Evolutionary conservation across 2,329 filamentous ascomycete genomes (phyloP).

Genomic region (Pestalotiopsis sp.): DNA sequence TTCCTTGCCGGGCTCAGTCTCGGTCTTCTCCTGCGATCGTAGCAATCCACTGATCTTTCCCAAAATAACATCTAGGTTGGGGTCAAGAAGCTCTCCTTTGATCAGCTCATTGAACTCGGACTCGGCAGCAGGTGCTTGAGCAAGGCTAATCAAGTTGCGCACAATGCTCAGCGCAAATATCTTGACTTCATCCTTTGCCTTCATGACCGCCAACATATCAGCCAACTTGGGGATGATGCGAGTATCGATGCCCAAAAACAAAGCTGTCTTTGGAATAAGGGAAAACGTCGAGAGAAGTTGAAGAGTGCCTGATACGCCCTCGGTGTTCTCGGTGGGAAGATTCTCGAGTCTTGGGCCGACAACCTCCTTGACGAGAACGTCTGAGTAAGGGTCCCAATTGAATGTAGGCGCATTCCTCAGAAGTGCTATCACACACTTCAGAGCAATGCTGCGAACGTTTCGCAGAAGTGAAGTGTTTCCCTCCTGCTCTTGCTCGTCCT

Average conservation of each 20-base stretch:
- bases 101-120: conserved; percentile 61
- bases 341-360: conserved; percentile 78
- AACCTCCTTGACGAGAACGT: conserved; percentile 72
- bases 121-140: conserved; percentile 56
- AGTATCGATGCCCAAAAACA: conserved; percentile 66
- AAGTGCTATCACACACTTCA: conserved; percentile 81
- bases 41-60: conserved; percentile 72
- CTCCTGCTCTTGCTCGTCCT: conserved; percentile 40
- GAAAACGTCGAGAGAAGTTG: conserved; percentile 84
- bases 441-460: conserved; percentile 69
- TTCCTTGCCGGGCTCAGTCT: conserved; percentile 23
- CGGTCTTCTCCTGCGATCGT: conserved; percentile 45
- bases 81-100: conserved; percentile 57
- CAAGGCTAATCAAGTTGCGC: conserved; percentile 66
- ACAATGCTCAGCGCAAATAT: conserved; percentile 79
- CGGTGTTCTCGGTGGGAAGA: conserved; percentile 82
- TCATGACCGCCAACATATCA: conserved; percentile 71
- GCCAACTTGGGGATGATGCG: conserved; percentile 73
- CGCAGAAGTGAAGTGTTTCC: conserved; percentile 62
- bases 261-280: conserved; percentile 63
- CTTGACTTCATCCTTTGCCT: conserved; percentile 85
- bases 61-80: conserved; percentile 63
- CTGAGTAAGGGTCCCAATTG: conserved; percentile 73
- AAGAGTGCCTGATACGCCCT: conserved; percentile 83
- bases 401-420: conserved; percentile 74